Evolutionary conservation across 1,284 basidiomycete species (phyloP).

Genomic region (Hemileccinum hortonii): DNA sequence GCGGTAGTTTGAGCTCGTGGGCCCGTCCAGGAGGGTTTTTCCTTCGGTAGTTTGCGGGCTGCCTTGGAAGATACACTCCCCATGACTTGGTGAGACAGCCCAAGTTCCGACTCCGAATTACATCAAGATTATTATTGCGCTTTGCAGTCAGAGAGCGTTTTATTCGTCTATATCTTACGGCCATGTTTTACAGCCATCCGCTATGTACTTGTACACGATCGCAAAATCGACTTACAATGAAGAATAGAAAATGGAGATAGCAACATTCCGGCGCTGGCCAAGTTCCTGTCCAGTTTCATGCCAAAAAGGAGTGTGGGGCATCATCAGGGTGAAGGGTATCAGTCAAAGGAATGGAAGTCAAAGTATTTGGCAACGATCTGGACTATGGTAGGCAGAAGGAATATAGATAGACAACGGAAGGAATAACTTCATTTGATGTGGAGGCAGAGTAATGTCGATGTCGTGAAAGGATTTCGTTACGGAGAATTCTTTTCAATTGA

Average conservation of each 20-base stretch:
- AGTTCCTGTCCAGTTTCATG: slow-evolving; percentile 28
- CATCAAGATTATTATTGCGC: too few species aligned
- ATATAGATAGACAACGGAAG: slow-evolving; percentile 36
- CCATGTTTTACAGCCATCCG: slow-evolving; percentile 41
- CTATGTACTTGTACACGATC: slow-evolving; percentile 42
- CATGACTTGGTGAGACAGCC: slow-evolving; percentile 48
- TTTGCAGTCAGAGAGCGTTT: slow-evolving; percentile 14
- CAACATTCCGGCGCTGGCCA: slow-evolving; percentile 37
- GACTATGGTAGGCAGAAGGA: slow-evolving; percentile 25
- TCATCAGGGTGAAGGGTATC: slow-evolving; percentile 31
- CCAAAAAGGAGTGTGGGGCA: slow-evolving; percentile 29
- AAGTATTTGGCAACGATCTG: slow-evolving; percentile 25
- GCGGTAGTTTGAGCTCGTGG: slow-evolving; percentile 39
- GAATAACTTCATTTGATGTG: slow-evolving; percentile 35
- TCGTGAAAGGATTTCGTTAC: slow-evolving; percentile 38
- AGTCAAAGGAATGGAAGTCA: slow-evolving; percentile 23
- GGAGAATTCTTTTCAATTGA: slow-evolving; percentile 54
- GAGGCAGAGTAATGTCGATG: slow-evolving; percentile 31
- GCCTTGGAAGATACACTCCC: slow-evolving; percentile 70
- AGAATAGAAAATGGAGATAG: slow-evolving; percentile 34
- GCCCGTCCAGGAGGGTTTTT: slow-evolving; percentile 54
- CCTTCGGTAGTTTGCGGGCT: slow-evolving; percentile 60
- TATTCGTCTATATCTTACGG: slow-evolving; percentile 40
- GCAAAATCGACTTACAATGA: slow-evolving; percentile 31
- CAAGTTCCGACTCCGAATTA: too few species aligned